phyloP scores from a whole-genome alignment of 805 yeast genomes.

The Saccharomycopsis amapae region DNA sequence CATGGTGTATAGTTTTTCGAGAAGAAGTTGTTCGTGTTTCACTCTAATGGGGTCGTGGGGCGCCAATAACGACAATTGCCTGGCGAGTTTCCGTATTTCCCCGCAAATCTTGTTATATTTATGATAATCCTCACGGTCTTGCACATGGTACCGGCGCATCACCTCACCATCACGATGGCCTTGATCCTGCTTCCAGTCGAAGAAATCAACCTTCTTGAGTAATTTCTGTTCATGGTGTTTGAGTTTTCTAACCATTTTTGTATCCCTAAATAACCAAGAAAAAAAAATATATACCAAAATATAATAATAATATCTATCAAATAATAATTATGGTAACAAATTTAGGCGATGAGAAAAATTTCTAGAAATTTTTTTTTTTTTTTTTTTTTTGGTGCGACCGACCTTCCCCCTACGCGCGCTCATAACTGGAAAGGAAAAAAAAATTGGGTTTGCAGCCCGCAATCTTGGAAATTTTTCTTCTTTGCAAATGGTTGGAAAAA shows the following conservation, averaged over 20 bases:
- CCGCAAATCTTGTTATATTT: slow-evolving; percentile 93
- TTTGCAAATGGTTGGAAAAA: too few species aligned
- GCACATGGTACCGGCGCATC: slow-evolving; percentile 89
- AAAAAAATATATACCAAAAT: too few species aligned
- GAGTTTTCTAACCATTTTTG: slow-evolving; percentile 84
- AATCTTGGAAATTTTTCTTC: too few species aligned
- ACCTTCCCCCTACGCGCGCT: too few species aligned
- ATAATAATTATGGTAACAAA: too few species aligned
- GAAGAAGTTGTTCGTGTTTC: slow-evolving; percentile 78
- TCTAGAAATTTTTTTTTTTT: too few species aligned
- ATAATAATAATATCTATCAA: too few species aligned
- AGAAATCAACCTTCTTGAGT: slow-evolving; percentile 90
- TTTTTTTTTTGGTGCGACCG: too few species aligned
- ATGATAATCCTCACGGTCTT: slow-evolving; percentile 92
- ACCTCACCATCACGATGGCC: slow-evolving; percentile 96
- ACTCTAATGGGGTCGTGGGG: slow-evolving; percentile 82
- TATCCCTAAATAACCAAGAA: too few species aligned
- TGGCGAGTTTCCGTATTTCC: slow-evolving; percentile 78
- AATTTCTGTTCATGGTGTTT: slow-evolving; percentile 95
- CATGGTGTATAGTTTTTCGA: slow-evolving; percentile 84
- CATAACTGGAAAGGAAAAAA: too few species aligned
- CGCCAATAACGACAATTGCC: slow-evolving; percentile 74
- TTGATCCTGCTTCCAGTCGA: slow-evolving; percentile 95
- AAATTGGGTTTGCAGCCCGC: too few species aligned
- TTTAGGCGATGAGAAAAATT: too few species aligned